Evolutionary conservation across 768 basidiomycete species (phyloP), one percentile per base, ranked within the genome.

Genomic region (Lentinula detonsa): DNA sequence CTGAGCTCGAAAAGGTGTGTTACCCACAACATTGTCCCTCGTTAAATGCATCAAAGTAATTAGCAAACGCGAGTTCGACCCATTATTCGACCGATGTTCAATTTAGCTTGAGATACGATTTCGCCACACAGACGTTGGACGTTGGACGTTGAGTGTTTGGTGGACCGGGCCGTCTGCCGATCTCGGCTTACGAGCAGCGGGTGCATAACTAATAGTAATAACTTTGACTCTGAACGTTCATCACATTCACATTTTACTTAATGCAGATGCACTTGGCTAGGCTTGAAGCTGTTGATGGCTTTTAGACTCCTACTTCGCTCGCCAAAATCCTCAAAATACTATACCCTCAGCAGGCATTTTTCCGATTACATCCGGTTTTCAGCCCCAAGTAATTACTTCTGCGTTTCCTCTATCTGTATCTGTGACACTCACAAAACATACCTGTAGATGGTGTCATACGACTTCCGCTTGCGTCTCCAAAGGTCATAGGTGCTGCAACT

Each of bases 401-500:
- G 15, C 34, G 37, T 39, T 39, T 39, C 10, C 16, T 52, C 28
- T 10, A n/a, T 34, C 34, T 63, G 49, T 18, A 49, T 40, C 57
- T 43, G 40, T 39, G 42, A 45, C 28, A 33, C 34, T 49, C 21
- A 18, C 46, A 28, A 34, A 45, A 3, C 18, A 16, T 2, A n/a
- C 13, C 28, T 52, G 50, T 65, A 87, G 88, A 81, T 57, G 88
- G 88, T 31, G 75, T 79, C 50, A 79, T 83, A 31, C 83, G 92
- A 62, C 75, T 94, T 40, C 89, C 89, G 54, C 74, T 94, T 34
- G 79, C 81, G 39, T 90, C 90, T 28, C 85, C 90, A 1, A 91
- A 90, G 65, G 79, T 93, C 53, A 86, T 93, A 60, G 91, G 92
- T 11, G 78, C 88, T 37, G 85, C 85, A 5, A 86, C 81, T 61